A percentile compares a stretch with the other conserved stretches of the same genome.
These are phyloP conservation scores for Talaromyces amestolkiae DNA, from an alignment of 2,329 filamentous ascomycete genomes.

Conservation along the genomic window DNA sequence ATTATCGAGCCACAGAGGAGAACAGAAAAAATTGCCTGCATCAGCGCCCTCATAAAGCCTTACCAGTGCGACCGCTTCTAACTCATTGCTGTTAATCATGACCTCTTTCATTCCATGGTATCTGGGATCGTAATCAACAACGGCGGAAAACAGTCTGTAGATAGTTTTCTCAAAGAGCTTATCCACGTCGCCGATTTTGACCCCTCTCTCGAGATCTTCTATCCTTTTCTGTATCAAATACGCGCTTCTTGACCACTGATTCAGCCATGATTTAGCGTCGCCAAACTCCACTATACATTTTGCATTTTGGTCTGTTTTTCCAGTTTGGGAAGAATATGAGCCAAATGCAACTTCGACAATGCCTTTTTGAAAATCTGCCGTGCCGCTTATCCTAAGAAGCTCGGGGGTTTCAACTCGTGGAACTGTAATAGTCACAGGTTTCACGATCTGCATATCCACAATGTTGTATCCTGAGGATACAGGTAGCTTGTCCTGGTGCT, in stretches of 20 bases:
- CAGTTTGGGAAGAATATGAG: neutral
- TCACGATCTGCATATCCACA: neutral
- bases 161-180: neutral
- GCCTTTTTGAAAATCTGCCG: neutral
- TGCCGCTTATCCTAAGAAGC: neutral
- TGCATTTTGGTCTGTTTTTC: neutral
- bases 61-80: neutral
- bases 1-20: constrained; percentile 37
- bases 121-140: constrained; percentile 33
- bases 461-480: neutral
- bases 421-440: neutral
- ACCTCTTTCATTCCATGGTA: constrained; percentile 38
- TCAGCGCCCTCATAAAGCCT: neutral
- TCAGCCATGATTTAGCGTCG: neutral
- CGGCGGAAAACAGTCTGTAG: constrained; percentile 34
- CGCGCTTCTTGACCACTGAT: neutral
- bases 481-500: neutral
- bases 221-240: neutral
- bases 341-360: neutral
- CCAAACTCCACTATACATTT: neutral
- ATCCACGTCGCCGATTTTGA: neutral
- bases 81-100: constrained; percentile 35
- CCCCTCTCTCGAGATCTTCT: neutral
- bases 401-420: neutral
- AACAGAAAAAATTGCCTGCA: neutral